Percentiles rank a stretch among this genome's conserved stretches.
These are phyloP conservation scores for Colletotrichum graminicola DNA, from an alignment of 2,329 filamentous ascomycete species.

Conservation along the genomic window DNA sequence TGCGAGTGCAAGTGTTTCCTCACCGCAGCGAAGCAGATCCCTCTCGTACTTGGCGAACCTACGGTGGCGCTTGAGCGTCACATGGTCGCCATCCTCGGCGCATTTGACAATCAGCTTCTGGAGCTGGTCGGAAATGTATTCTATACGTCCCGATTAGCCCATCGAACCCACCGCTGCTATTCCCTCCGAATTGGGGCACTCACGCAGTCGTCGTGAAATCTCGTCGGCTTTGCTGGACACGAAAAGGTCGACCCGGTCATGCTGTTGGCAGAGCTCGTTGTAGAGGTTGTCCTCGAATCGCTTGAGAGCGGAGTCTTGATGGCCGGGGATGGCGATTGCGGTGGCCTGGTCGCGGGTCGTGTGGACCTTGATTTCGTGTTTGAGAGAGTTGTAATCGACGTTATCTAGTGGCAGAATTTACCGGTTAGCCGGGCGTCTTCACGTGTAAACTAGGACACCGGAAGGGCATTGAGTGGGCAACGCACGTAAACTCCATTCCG, in stretches of 20 bases:
- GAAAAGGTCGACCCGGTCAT: constrained; percentile 83
- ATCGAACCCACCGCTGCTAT: not conserved
- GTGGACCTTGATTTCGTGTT: constrained; percentile 84
- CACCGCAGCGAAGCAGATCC: constrained; percentile 69
- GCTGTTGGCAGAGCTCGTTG: constrained; percentile 77
- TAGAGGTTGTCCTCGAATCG: constrained; percentile 81
- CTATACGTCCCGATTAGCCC: constrained; percentile 48
- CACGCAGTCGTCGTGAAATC: constrained; percentile 76
- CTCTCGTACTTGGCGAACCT: constrained; percentile 67
- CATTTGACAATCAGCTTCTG: constrained; percentile 62
- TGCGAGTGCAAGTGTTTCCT: constrained; percentile 77
- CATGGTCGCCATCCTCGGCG: constrained; percentile 50
- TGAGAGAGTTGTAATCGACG: constrained; percentile 89
- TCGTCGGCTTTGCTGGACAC: constrained; percentile 85
- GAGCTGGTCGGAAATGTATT: constrained; percentile 62
- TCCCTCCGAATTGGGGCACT: not conserved
- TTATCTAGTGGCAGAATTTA: constrained; percentile 69
- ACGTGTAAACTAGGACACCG: constrained; percentile 5
- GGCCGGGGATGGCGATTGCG: constrained; percentile 81
- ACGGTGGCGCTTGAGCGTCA: constrained; percentile 62
- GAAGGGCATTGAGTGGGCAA: constrained; percentile 11
- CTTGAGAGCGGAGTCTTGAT: constrained; percentile 68
- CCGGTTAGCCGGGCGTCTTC: not conserved
- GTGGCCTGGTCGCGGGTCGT: constrained; percentile 78
- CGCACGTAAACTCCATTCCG: constrained; percentile 83